A percentile compares a stretch with the other conserved stretches of the same genome.
phyloP scores from a whole-genome alignment of 768 basidiomycete genomes.

The Auriscalpium orientale region DNA sequence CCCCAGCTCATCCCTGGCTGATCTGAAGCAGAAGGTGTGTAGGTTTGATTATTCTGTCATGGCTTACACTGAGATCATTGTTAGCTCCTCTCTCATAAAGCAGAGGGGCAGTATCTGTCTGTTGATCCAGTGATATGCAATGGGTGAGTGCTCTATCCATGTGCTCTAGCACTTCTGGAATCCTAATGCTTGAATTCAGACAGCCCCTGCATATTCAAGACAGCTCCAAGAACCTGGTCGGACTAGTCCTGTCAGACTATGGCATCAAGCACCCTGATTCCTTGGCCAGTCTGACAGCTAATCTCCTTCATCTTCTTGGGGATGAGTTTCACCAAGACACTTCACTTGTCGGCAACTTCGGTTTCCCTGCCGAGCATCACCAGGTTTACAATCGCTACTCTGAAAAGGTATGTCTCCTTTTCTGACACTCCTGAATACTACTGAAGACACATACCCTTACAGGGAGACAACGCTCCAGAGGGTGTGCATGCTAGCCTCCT shows the following conservation, averaged over 20 bases:
- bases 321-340: background rate
- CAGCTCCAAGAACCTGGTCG: background rate
- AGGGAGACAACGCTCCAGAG: background rate
- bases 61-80: too few species aligned
- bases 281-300: background rate
- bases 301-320: background rate
- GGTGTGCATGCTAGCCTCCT: background rate
- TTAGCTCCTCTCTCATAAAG: too few species aligned
- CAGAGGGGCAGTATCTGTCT: background rate
- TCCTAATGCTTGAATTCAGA: background rate
- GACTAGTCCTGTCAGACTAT: background rate
- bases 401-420: background rate
- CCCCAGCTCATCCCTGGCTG: too few species aligned
- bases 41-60: too few species aligned
- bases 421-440: background rate
- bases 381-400: background rate
- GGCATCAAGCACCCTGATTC: background rate
- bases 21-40: too few species aligned
- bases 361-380: background rate
- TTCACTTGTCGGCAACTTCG: background rate
- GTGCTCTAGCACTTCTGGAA: background rate
- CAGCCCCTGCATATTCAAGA: background rate
- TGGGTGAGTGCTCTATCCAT: background rate
- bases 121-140: background rate
- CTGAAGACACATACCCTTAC: background rate